Percentiles rank a stretch among this genome's conserved stretches.
Conservation (phyloP, 2,329 filamentous ascomycete species). For the Verticillium alfalfae region DNA sequence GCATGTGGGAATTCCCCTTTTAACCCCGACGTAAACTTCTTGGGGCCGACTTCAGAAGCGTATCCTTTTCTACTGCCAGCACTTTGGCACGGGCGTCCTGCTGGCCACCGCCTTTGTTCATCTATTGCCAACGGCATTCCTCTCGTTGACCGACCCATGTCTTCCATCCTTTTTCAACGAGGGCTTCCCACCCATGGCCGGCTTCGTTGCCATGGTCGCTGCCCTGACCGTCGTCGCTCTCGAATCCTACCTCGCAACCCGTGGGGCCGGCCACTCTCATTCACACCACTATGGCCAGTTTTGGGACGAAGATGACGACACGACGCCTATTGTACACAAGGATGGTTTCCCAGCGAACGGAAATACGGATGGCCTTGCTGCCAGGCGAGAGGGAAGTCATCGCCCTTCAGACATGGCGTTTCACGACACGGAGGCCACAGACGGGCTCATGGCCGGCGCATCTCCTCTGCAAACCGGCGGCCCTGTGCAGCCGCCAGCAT, state of each 20-base stretch:
- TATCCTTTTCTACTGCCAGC: slow-evolving; percentile 63
- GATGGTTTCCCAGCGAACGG: slow-evolving; percentile 6
- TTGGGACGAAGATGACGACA: slow-evolving; percentile 40
- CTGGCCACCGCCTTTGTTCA: slow-evolving; percentile 84
- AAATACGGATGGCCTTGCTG: slow-evolving; percentile 24
- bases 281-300: slow-evolving; percentile 39
- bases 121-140: slow-evolving; percentile 62
- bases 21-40: slow-evolving; percentile 54
- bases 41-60: slow-evolving; percentile 51
- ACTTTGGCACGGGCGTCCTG: slow-evolving; percentile 79
- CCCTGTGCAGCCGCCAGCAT: slow-evolving; percentile 22
- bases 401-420: slow-evolving; percentile 45
- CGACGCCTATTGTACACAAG: slow-evolving; percentile 15
- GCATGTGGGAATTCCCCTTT: slow-evolving; percentile 62
- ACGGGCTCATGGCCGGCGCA: slow-evolving; percentile 52
- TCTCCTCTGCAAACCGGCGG: slow-evolving; percentile 54
- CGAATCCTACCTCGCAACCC: slow-evolving; percentile 82
- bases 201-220: slow-evolving; percentile 74
- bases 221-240: slow-evolving; percentile 79
- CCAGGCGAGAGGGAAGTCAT: slow-evolving; percentile 28
- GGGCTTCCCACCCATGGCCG: slow-evolving; percentile 74
- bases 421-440: slow-evolving; percentile 43
- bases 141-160: slow-evolving; percentile 62
- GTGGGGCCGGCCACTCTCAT: slow-evolving; percentile 57
- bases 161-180: slow-evolving; percentile 75